Base-by-base conservation (phyloP, 345 rosid species). In the Conringia planisiliqua region DNA sequence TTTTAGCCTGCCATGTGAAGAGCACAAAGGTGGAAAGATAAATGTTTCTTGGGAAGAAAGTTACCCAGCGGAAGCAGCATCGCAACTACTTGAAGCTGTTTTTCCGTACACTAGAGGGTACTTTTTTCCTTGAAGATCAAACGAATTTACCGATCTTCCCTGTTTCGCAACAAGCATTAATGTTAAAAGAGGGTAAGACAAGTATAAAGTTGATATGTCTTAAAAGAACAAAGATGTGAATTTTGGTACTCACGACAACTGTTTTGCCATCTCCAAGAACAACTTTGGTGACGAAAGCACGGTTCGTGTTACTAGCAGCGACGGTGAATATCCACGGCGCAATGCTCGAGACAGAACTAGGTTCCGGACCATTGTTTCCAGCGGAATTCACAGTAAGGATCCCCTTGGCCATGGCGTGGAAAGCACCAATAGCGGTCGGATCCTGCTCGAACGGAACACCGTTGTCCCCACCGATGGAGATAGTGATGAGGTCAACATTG, bases 391-490 rank as follows among this genome's bases (percentile, higher is more conserved):
- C 14, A 10, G 85, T 80, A 10, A 88, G 77, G 26, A 88, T 80
- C 4, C 89, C 93, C 9, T 79, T 85, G n/a, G 32, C 40, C 81
- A 77, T 78, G 29, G 90, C 89, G 61, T 86, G 90, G 68, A 85
- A 89, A 5, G 85, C 65, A 1, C 89, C 85, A 0, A 86, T 85
- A 1, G 87, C 86, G 2, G 74, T 56, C 0, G 73, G 2, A 30
- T 86, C 88, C 0, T 1, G 0, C 5, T 50, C 67, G 0, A 82
- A 73, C 0, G 12, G 55, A 0, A 0, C 0, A 9, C 70, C 10
- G 0, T 0, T 0, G 0, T 4, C 2, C 1, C 22, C 2, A 42
- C 85, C 86, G 0, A 83, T 4, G 7, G 89, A 87, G 26, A 84
- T 33, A 7, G 89, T 32, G 35, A 87, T 50, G 10, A 87, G 17